These are phyloP conservation scores for Botrytis fabae DNA, from an alignment of 2,329 filamentous ascomycete genomes.

Conservation along the genomic window DNA sequence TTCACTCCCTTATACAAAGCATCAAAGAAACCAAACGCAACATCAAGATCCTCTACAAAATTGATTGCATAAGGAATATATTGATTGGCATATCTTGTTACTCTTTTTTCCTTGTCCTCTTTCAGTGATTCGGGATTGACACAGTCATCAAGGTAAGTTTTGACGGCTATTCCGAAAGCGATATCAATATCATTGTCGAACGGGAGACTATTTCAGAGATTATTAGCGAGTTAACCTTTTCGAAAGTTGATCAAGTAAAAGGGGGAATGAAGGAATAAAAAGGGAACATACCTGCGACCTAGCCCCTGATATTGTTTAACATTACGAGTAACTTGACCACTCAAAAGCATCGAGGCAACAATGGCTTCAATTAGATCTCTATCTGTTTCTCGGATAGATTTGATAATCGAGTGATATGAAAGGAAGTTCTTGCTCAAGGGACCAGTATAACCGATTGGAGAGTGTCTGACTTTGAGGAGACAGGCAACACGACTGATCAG, in stretches of 20 bases:
- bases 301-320: constrained; percentile 60
- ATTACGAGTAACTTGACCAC: constrained; percentile 75
- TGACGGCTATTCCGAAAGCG: constrained; percentile 74
- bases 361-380: constrained; percentile 84
- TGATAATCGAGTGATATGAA: constrained; percentile 80
- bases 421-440: constrained; percentile 88
- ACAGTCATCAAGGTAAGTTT: constrained; percentile 76
- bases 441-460: constrained; percentile 87
- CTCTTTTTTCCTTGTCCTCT: constrained; percentile 44
- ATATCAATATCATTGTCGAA: constrained; percentile 71
- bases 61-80: constrained; percentile 58
- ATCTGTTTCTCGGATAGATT: constrained; percentile 74
- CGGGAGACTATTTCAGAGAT: constrained; percentile 52
- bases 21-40: constrained; percentile 58
- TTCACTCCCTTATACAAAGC: constrained; percentile 59
- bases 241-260: too few relatives aligned
- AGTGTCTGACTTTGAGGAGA: constrained; percentile 77
- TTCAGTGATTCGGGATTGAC: constrained; percentile 56
- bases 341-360: constrained; percentile 76
- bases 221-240: not conserved
- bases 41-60: constrained; percentile 59
- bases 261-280: not conserved
- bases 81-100: constrained; percentile 52
- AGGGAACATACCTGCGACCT: constrained; percentile 63
- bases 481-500: constrained; percentile 86